Evolutionary conservation across 306 rosid genomes (phyloP).

Genomic region (Vigna mungo): DNA sequence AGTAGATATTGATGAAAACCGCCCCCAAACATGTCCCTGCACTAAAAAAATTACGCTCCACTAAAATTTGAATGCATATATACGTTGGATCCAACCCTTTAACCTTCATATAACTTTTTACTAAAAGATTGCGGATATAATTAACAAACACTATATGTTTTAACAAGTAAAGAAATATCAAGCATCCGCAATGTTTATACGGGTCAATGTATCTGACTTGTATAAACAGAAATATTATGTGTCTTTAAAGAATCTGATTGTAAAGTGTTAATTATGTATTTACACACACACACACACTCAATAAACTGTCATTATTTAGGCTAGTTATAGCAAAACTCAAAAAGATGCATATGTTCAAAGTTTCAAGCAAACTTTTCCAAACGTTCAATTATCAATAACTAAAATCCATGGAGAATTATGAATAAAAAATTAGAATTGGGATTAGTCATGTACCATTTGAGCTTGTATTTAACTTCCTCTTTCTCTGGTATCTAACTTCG

Average conservation of each 20-base stretch:
- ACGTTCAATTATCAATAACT: background rate
- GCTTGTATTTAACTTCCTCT: slow-evolving; percentile 30
- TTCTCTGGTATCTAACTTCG: background rate
- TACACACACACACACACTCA: background rate
- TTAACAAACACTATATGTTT: background rate
- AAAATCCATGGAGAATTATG: slow-evolving; percentile 9
- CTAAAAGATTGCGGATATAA: background rate
- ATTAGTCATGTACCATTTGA: slow-evolving; percentile 29
- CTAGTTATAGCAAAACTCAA: background rate
- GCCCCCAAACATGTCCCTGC: slow-evolving; percentile 3
- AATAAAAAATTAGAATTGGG: background rate
- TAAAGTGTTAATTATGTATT: background rate
- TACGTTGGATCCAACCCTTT: background rate
- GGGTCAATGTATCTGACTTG: background rate
- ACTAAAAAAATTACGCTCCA: background rate
- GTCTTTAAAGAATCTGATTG: no score
- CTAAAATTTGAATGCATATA: slow-evolving; percentile 13
- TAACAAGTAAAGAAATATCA: background rate
- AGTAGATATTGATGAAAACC: slow-evolving; percentile 22
- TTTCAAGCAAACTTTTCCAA: background rate
- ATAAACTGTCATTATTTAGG: background rate
- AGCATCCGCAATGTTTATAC: background rate
- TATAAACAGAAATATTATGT: background rate
- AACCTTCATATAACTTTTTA: slow-evolving; percentile 18
- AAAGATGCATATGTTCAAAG: background rate